Conservation (phyloP, 108 stramenopile genomes). For the Phaeodactylum tricornutum region DNA sequence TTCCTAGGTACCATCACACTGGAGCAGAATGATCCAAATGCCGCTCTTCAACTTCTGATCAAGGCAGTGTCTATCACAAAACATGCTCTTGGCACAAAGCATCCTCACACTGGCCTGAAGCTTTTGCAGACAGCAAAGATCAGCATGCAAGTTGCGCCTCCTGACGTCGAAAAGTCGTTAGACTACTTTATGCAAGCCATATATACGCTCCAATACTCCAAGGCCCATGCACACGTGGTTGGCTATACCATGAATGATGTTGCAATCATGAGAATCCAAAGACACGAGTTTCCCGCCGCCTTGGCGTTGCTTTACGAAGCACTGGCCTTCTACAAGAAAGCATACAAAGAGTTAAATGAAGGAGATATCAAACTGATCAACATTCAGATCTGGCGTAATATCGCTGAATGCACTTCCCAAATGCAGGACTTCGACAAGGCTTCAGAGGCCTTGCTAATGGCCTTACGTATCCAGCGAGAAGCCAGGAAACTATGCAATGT, state of each 20-base stretch:
- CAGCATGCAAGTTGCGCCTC: constrained; percentile 8
- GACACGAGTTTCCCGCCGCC: constrained; percentile 14
- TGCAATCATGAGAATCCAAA: constrained; percentile 21
- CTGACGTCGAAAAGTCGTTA: constrained; percentile 11
- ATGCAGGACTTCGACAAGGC: constrained; percentile 10
- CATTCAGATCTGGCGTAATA: constrained; percentile 25
- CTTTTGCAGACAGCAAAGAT: constrained; percentile 16
- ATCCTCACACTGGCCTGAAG: constrained; percentile 21
- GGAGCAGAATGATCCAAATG: constrained; percentile 7
- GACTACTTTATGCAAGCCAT: constrained; percentile 19
- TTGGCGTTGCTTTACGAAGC: constrained; percentile 18
- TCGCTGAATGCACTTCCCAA: constrained; percentile 17
- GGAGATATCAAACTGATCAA: too few species aligned
- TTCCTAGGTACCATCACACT: constrained; percentile 14
- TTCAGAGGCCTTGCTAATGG: constrained; percentile 5
- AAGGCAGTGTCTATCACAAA: constrained; percentile 13
- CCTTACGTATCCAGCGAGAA: constrained; percentile 19
- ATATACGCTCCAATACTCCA: constrained; percentile 4
- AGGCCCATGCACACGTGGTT: constrained; percentile 10
- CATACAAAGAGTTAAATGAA: not conserved
- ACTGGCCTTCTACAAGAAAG: constrained; percentile 9
- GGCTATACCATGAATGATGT: constrained; percentile 19
- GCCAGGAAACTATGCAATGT: constrained; percentile 8
- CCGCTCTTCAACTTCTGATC: constrained; percentile 16
- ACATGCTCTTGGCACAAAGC: constrained; percentile 15